phyloP scores from a whole-genome alignment of 2,329 filamentous ascomycete species.

The Aureobasidium sp. region DNA sequence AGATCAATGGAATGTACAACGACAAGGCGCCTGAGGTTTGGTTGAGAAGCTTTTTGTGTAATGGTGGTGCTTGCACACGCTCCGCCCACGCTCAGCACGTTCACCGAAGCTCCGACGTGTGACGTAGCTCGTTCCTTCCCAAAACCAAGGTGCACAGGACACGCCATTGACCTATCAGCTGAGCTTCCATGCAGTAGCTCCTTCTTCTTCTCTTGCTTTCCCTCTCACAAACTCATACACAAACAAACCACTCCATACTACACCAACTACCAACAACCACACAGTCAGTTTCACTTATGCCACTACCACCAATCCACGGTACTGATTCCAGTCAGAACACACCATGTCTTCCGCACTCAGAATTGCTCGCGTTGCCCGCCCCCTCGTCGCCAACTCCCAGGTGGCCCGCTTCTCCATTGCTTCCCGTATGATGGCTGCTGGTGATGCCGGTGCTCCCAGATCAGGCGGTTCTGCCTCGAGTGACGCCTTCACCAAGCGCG shows the following conservation, averaged over 20 bases:
- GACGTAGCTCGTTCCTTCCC: conserved; percentile 3
- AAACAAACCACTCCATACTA: background rate
- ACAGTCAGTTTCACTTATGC: background rate
- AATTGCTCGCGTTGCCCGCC: conserved; percentile 31
- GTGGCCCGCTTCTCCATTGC: conserved; percentile 34
- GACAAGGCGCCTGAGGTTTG: background rate
- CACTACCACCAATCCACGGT: background rate
- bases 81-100: background rate
- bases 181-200: background rate
- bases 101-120: background rate
- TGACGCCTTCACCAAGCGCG: conserved; percentile 87
- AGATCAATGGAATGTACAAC: background rate
- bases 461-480: conserved; percentile 43
- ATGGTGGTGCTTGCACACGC: conserved; percentile 1
- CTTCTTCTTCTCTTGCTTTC: background rate
- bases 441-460: conserved; percentile 34
- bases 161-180: conserved; percentile 1
- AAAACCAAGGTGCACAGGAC: background rate
- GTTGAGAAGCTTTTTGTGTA: conserved; percentile 8
- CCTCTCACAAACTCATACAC: background rate
- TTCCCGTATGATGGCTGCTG: conserved; percentile 33
- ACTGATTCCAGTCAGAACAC: background rate
- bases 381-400: conserved; percentile 25
- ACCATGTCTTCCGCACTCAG: conserved; percentile 15
- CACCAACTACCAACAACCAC: background rate